These are phyloP conservation scores for Aspergillus terreus DNA, from an alignment of 2,329 filamentous ascomycete genomes.

Conservation along the genomic window DNA sequence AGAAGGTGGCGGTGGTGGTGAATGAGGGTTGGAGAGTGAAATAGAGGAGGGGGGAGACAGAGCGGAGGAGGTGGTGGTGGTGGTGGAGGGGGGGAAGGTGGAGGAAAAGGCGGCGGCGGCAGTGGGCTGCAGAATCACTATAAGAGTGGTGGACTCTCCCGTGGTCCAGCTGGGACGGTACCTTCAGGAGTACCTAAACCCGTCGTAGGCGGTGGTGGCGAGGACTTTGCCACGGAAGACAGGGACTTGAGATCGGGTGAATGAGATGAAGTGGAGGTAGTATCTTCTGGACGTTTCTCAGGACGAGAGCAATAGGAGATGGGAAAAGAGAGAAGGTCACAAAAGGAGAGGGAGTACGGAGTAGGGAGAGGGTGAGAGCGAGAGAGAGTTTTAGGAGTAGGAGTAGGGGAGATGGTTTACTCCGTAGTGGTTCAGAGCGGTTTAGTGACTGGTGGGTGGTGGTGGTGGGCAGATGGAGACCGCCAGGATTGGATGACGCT, in stretches of 20 bases:
- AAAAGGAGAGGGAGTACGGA: neutral
- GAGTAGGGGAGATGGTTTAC: neutral
- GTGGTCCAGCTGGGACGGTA: neutral
- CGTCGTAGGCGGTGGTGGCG: neutral
- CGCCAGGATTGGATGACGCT: too few relatives aligned
- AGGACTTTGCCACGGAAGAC: neutral
- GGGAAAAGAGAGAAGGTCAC: neutral
- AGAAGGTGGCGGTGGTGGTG: neutral
- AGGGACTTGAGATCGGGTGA: neutral
- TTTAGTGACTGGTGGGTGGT: neutral
- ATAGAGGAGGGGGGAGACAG: neutral
- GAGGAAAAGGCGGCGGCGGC: neutral
- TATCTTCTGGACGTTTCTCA: neutral
- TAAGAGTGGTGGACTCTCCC: neutral
- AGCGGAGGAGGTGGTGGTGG: neutral
- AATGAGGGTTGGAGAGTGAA: neutral
- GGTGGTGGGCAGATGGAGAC: neutral
- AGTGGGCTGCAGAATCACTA: neutral
- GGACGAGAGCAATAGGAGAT: neutral
- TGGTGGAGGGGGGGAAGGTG: neutral
- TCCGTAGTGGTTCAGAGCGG: too few relatives aligned
- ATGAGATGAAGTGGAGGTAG: neutral
- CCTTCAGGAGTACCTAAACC: neutral
- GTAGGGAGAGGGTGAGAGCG: neutral
- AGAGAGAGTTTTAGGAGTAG: neutral